Evolutionary conservation across 352 stramenopile genomes (phyloP).

Genomic region (Phytophthora foliorum): DNA sequence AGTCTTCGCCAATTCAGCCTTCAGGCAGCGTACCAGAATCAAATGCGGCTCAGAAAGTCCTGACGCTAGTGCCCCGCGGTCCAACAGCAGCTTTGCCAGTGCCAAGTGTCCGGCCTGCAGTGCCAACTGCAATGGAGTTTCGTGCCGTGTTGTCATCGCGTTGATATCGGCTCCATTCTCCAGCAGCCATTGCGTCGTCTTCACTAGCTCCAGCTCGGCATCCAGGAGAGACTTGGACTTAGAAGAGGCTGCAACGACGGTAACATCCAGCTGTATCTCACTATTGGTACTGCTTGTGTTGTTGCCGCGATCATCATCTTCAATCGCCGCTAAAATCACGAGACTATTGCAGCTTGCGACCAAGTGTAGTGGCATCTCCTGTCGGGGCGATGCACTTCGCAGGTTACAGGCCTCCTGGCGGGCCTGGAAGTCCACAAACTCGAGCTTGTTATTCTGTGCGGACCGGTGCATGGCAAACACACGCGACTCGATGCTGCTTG

Average conservation of each 20-base stretch:
- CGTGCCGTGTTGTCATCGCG: conserved; percentile 46
- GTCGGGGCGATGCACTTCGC: conserved; percentile 24
- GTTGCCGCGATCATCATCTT: conserved; percentile 30
- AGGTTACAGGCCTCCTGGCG: conserved; percentile 62
- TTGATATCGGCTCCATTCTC: conserved; percentile 82
- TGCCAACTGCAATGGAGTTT: conserved; percentile 70
- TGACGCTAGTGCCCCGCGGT: conserved; percentile 57
- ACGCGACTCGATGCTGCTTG: conserved; percentile 76
- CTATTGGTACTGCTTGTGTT: conserved; percentile 33
- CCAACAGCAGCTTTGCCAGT: conserved; percentile 64
- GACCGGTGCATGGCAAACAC: conserved; percentile 85
- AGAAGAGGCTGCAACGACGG: conserved; percentile 15
- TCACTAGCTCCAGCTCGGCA: conserved; percentile 63
- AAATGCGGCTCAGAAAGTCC: conserved; percentile 55
- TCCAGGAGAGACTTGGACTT: conserved; percentile 53
- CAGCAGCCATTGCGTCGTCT: conserved; percentile 76
- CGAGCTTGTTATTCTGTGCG: conserved; percentile 57
- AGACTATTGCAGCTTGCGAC: conserved; percentile 51
- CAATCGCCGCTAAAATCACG: conserved; percentile 31
- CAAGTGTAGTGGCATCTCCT: conserved; percentile 79
- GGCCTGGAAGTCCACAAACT: conserved; percentile 72
- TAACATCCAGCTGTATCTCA: conserved; percentile 30
- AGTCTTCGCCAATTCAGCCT: conserved; percentile 62
- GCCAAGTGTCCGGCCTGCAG: conserved; percentile 59
- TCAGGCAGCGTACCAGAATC: conserved; percentile 58